Percentiles rank a stretch among this genome's conserved stretches.
phyloP scores from a whole-genome alignment of 306 rosid species.

The Pyrus bretschneideri region DNA sequence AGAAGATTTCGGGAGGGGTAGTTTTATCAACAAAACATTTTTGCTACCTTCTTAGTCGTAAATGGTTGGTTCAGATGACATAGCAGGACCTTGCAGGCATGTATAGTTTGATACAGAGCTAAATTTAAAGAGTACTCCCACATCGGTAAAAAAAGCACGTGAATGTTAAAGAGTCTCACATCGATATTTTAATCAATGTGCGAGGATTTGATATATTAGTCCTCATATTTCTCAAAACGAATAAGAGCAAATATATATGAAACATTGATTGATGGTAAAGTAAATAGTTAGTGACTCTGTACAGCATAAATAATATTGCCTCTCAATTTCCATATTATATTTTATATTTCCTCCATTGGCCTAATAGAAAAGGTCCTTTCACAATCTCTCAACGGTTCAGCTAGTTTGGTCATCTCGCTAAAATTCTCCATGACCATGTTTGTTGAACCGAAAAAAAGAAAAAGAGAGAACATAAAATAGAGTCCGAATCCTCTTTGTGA shows the following conservation, averaged over 20 bases:
- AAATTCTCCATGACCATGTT: constrained; percentile 2
- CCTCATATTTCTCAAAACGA: neutral
- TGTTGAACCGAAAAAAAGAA: neutral
- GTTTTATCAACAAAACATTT: no score
- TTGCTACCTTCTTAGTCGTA: no score
- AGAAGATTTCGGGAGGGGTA: no score
- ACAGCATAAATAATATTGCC: neutral
- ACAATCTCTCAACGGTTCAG: neutral
- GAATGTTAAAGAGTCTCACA: no score
- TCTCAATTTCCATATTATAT: neutral
- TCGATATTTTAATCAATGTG: no score
- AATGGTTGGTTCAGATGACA: no score
- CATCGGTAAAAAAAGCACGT: no score
- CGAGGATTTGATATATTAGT: neutral
- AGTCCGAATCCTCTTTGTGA: neutral
- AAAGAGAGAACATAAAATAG: neutral
- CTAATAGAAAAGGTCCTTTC: neutral
- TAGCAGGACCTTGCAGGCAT: no score
- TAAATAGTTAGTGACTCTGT: neutral
- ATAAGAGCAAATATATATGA: neutral
- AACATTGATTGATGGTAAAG: neutral
- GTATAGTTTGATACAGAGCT: no score
- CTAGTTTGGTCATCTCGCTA: constrained; percentile 2
- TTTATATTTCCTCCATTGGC: neutral
- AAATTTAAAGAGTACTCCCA: no score